Evolutionary conservation across 2,329 filamentous ascomycete species (phyloP).

Genomic region (Ophioceras dolichostomum): DNA sequence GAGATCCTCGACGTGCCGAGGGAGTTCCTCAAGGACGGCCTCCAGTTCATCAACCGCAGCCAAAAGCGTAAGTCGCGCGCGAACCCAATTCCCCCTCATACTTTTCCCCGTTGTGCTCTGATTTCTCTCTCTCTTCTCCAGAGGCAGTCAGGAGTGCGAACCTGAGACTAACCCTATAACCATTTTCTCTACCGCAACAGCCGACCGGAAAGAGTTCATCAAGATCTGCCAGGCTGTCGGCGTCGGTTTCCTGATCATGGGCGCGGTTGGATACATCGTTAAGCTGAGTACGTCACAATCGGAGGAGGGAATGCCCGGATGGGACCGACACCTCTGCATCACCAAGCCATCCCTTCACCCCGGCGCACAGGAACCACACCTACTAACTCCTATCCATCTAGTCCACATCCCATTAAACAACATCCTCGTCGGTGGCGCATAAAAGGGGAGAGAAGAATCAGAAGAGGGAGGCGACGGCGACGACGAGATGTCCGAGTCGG

Average conservation of each 20-base stretch:
- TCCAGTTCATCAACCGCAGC: constrained; percentile 50
- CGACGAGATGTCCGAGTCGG: background rate
- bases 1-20: constrained; percentile 57
- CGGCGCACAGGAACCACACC: no score
- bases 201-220: constrained; percentile 40
- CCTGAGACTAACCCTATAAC: constrained; percentile 2
- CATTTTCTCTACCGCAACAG: constrained; percentile 21
- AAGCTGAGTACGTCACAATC: constrained; percentile 46
- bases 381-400: constrained; percentile 12
- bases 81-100: constrained; percentile 2
- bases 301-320: background rate
- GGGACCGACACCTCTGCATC: background rate
- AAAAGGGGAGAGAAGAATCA: no score
- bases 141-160: constrained; percentile 1
- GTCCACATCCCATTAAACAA: constrained; percentile 62
- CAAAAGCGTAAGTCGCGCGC: constrained; percentile 39
- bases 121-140: background rate
- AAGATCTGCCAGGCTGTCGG: constrained; percentile 46
- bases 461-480: no score
- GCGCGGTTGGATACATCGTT: constrained; percentile 56
- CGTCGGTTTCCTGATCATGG: constrained; percentile 59
- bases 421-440: constrained; percentile 55
- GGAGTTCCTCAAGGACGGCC: constrained; percentile 51
- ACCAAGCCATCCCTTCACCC: no score
- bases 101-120: background rate